Percentiles rank a stretch among this genome's conserved stretches.
These are phyloP conservation scores for Discostella stelligera DNA, from an alignment of 352 stramenopile species.

Conservation along the genomic window DNA sequence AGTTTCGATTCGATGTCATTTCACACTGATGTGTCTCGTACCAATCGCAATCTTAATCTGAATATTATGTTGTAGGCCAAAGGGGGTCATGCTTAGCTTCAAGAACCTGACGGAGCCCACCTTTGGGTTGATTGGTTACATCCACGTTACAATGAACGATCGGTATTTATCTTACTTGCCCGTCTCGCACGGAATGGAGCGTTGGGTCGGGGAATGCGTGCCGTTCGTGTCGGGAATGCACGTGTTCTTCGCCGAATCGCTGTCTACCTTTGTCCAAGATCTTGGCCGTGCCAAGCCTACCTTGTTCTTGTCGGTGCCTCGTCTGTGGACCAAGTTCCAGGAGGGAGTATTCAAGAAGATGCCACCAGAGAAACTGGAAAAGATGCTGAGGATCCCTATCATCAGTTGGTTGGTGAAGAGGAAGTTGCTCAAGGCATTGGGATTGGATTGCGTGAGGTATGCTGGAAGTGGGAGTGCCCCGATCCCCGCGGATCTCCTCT, in stretches of 20 bases:
- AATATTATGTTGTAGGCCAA: conserved; percentile 48
- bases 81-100: conserved; percentile 73
- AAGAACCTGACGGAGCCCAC: conserved; percentile 52
- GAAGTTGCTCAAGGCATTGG: conserved; percentile 70
- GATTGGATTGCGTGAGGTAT: conserved; percentile 59
- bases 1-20: conserved; percentile 4
- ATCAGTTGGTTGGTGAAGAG: conserved; percentile 60
- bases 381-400: conserved; percentile 62
- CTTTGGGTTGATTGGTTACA: conserved; percentile 44
- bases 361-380: conserved; percentile 56
- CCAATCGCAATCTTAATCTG: not conserved
- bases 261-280: conserved; percentile 66
- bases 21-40: not conserved
- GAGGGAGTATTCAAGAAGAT: conserved; percentile 68
- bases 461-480: conserved; percentile 65
- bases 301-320: conserved; percentile 68
- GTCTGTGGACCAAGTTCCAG: conserved; percentile 77
- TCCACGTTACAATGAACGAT: conserved; percentile 60
- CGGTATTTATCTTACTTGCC: conserved; percentile 70
- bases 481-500: conserved; percentile 55
- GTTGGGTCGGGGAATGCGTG: conserved; percentile 68
- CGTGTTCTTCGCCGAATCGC: conserved; percentile 61
- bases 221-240: conserved; percentile 51
- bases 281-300: conserved; percentile 60
- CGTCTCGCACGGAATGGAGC: conserved; percentile 70